Base-by-base conservation (phyloP, 2,329 filamentous ascomycete species). In the Fusarium verticillioides region DNA sequence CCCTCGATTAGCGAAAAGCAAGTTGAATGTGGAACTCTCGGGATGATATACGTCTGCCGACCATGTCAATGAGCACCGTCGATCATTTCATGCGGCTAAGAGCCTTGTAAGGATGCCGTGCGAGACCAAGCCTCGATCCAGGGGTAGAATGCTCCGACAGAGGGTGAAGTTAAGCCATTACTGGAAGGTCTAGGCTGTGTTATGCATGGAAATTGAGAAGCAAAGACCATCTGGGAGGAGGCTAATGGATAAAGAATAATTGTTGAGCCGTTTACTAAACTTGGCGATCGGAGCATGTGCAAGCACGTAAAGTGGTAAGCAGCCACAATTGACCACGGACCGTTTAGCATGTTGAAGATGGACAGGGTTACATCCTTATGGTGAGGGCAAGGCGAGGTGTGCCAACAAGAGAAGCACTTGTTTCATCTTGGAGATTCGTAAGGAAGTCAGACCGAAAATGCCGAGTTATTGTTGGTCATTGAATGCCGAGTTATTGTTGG, bases 21-120 rank as follows among this genome's bases (percentile, higher is more conserved):
- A 32, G 47, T 4, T 19, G 30, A 9, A 23, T 42, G 26, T 40
- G 36, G 52, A 23, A 65, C 59, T 18, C 7, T n/a, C 5, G 15
- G 32, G 21, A 30, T 58, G 52, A 43, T 69, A 69, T 69, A 69
- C 50, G 15, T 28, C 15, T 28, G n/a, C 23, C 42, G 26, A 42
- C 42, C 53, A 63, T 60, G n/a, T 28, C 28, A 9, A 19, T 19
- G 15, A 44, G 40, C n/a, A 11, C 34, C 19, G 43, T 32, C 39
- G 32, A 69, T 69, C 44, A 19, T 36, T 19, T 23, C 11, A 46
- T 52, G 64, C 43, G 12, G 50, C 49, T 34, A 18, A 30, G 19
- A 36, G 34, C 32, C 37, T 10, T 49, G 56, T 47, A 32, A 43
- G n/a, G 40, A 26, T 43, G 26, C 18, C 3, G 26, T 21, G 36